Base-by-base conservation (phyloP, 2,329 filamentous ascomycete species). In the Beauveria rudraprayagi region DNA sequence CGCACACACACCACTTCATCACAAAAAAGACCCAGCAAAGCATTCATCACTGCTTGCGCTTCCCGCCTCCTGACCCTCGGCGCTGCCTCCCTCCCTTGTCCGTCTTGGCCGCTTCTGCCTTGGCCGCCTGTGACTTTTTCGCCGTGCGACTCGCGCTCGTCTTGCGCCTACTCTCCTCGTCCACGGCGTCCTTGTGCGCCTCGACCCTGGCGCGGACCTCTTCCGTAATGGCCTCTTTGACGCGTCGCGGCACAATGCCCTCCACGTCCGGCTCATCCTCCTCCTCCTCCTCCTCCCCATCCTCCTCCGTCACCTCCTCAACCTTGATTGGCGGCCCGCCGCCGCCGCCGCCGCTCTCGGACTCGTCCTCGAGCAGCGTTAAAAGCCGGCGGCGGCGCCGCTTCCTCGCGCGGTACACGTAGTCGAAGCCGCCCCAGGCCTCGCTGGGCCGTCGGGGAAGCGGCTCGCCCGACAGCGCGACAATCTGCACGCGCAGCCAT, bases 401-500 rank as follows among this genome's bases (percentile, higher is more conserved):
- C 53, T 19, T 34, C 41, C 24, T 26, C 30, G 28, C 17, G 14
- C 37, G 28, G 48, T 53, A 60, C 17, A 58, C 56, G 11, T 34
- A 52, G 24, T 41, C 57, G n/a, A 16, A 52, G 34, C 48, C 57
- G 22, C 57, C 57, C 57, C 57, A 60, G 26, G 57, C 57, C 48
- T 41, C 48, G 40, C 56, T 58, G 16, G 56, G 56, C 19, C 52
- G 26, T 19, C 14, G 14, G 16, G 62, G 62, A 6, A 62, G 22
- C 22, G 62, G 62, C 10, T 62, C 44, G 1, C 67, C 69, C 3
- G 70, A 68, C 6, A 70, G 56, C 19, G 66, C 46, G 4, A 69
- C 62, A 17, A 69, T 65, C 50, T 67, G 64, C 46, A 72, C 53
- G 2, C 67, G 66, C 57, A 70, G 69, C 67, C 67, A 74, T 57